phyloP scores from a whole-genome alignment of 2,329 filamentous ascomycete genomes.

The Herpomyces periplanetae region DNA sequence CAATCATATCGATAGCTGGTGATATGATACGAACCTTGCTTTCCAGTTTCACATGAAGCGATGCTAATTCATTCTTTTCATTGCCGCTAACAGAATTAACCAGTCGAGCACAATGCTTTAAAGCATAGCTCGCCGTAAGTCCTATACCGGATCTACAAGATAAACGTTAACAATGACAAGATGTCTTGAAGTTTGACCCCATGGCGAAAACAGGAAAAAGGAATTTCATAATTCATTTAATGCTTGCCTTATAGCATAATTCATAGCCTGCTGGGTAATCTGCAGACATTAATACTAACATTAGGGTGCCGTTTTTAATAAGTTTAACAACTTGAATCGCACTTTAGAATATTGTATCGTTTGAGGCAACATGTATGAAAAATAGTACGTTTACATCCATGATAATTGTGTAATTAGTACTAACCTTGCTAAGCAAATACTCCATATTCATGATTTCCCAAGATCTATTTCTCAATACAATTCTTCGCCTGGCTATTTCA shows the following conservation, averaged over 20 bases:
- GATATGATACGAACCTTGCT: slow-evolving; percentile 67
- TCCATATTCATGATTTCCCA: no score
- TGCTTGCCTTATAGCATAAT: slow-evolving; percentile 34
- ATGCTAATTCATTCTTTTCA: slow-evolving; percentile 26
- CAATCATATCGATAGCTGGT: slow-evolving; percentile 62
- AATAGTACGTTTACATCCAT: no score
- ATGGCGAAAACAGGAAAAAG: slow-evolving; percentile 1
- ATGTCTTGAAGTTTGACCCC: no score
- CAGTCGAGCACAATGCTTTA: slow-evolving; percentile 37
- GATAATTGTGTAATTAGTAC: slow-evolving; percentile 1
- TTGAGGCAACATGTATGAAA: no score
- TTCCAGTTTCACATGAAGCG: slow-evolving; percentile 31
- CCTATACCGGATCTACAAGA: slow-evolving; percentile 29
- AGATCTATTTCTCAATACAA: no score
- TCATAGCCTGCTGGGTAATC: slow-evolving; percentile 42
- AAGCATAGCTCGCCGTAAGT: slow-evolving; percentile 47
- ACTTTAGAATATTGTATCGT: no score
- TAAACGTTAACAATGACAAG: no score
- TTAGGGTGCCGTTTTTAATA: no score
- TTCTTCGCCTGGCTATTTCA: no score
- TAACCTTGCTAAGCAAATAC: slow-evolving; percentile 18
- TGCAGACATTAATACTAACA: no score
- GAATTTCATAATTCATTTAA: slow-evolving; percentile 1
- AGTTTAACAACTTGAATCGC: no score
- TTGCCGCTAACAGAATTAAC: slow-evolving; percentile 35